phyloP scores from a whole-genome alignment of 139 green algal genomes.

The Coelastrella sp. region DNA sequence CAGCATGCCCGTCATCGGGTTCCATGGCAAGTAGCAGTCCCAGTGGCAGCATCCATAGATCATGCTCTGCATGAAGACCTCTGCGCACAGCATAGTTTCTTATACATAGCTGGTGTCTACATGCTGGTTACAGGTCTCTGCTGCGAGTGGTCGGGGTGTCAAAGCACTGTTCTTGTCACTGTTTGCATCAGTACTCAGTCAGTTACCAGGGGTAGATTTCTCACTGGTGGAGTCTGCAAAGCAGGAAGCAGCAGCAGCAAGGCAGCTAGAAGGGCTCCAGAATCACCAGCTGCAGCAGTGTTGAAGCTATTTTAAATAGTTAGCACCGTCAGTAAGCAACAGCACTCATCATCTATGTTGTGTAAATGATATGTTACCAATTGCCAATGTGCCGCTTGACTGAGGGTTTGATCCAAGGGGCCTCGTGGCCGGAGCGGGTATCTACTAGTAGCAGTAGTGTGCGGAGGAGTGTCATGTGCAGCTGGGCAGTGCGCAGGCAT shows the following conservation, averaged over 20 bases:
- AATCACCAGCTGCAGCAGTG: not conserved
- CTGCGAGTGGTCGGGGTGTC: conserved; percentile 59
- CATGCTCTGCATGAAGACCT: not conserved
- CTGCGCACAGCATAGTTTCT: not conserved
- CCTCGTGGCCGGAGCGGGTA: too few relatives aligned
- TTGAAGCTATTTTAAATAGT: too few relatives aligned
- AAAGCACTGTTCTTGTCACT: conserved; percentile 62
- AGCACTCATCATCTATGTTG: too few relatives aligned
- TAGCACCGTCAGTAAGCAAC: too few relatives aligned
- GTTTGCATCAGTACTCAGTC: conserved; percentile 67
- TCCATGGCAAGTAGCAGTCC: too few relatives aligned
- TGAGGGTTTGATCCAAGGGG: too few relatives aligned
- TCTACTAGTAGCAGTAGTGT: too few relatives aligned
- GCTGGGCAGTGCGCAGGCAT: too few relatives aligned
- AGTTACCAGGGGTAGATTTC: conserved; percentile 55
- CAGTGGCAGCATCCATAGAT: not conserved
- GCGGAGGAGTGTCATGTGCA: too few relatives aligned
- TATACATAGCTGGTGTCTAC: not conserved
- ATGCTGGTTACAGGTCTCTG: conserved; percentile 57
- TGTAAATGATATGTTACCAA: too few relatives aligned
- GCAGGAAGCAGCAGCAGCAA: conserved; percentile 55
- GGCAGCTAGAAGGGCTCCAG: conserved; percentile 45
- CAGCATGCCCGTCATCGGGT: too few relatives aligned
- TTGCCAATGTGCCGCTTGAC: too few relatives aligned
- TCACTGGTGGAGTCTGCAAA: conserved; percentile 56